These are phyloP conservation scores for Rhodamnia argentea DNA, from an alignment of 345 rosid genomes.

Conservation along the genomic window DNA sequence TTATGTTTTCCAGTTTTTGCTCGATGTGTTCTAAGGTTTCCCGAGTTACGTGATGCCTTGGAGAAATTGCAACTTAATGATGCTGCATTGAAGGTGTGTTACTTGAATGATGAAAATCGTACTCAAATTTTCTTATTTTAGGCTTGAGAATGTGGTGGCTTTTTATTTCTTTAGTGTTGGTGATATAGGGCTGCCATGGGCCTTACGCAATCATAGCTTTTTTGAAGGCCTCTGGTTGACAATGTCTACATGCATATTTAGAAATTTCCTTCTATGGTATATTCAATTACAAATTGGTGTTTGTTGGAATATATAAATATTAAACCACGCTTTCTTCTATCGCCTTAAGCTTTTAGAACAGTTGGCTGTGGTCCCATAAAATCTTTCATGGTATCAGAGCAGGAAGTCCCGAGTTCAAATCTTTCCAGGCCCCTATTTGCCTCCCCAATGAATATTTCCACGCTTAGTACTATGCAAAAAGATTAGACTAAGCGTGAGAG, in stretches of 20 bases:
- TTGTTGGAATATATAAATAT: too few relatives aligned
- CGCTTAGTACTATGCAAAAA: too few relatives aligned
- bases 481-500: too few relatives aligned
- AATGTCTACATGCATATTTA: neutral
- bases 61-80: conserved; percentile 96
- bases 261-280: neutral
- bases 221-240: neutral
- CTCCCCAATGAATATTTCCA: too few relatives aligned
- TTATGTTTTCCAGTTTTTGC: conserved; percentile 5
- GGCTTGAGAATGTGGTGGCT: neutral
- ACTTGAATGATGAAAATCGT: neutral
- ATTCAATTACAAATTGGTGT: neutral
- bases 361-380: too few relatives aligned
- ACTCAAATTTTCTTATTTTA: neutral
- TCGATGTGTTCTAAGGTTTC: conserved; percentile 33
- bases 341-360: too few relatives aligned
- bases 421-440: too few relatives aligned
- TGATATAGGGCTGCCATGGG: neutral
- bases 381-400: too few relatives aligned
- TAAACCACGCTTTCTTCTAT: too few relatives aligned
- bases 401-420: too few relatives aligned
- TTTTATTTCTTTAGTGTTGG: neutral
- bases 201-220: neutral
- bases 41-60: conserved; percentile 93
- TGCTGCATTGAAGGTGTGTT: conserved; percentile 83